Evolutionary conservation across 768 basidiomycete genomes (phyloP), one percentile per base, ranked within the genome.

Genomic region (Hebeloma cylindrosporum): DNA sequence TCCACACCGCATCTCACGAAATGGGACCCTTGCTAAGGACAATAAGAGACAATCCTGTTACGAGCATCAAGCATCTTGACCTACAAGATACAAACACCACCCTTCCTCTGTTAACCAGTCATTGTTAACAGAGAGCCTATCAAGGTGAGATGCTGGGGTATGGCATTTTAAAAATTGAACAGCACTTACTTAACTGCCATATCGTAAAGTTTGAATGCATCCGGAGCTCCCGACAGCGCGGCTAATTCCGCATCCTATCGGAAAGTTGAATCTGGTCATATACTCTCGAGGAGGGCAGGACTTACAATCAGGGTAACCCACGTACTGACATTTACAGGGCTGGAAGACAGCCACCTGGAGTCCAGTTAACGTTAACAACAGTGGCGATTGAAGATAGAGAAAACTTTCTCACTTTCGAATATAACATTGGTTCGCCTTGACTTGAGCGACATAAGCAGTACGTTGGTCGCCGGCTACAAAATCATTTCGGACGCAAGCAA

Each of bases 101-200:
- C 80, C 85, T 61, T 87, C 85, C 60, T 88, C 85, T 39, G 83
- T 67, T 6, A 79, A 60, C 85, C 84, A 88, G 46, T 83, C 80
- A 43, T 84, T 78, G 51, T 80, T 79, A 9, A 79, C 73, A 3
- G 83, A 78, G 21, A 83, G 69, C 49, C 83, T 85, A 6, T 11
- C 23, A 8, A 10, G 21, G 7, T 22, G 20, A 6, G n/a, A 9
- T 21, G 8, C 46, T 2, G 50, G 31, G 11, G 33, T 8, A 10
- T n/a, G 5, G 13, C 14, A 16, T 10, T 9, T n/a, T n/a, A 13
- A 7, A 2, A 34, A 14, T 18, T 33, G n/a, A 18, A 45, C 13
- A 57, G n/a, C 21, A n/a, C 72, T 35, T 58, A 79, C 82, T 76
- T 82, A 17, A 85, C 79, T 9, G 85, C 85, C 11, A 78, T 67